Base-by-base conservation (phyloP, 164 flowering plant species). In the Houttuynia cordata region DNA sequence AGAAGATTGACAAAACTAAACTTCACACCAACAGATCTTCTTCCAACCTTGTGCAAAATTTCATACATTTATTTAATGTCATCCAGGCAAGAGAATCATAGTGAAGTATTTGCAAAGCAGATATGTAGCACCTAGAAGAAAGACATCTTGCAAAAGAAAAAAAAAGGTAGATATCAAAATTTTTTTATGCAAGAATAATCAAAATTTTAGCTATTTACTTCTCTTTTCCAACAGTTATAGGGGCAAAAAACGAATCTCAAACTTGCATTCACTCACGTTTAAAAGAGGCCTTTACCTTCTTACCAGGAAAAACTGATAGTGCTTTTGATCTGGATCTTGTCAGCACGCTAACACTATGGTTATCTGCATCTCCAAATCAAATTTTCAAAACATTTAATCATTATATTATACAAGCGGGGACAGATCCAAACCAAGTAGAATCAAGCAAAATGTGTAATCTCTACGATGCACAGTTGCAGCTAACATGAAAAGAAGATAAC, bases 251-350 rank as follows among this genome's bases (percentile, higher is more conserved):
- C 17, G n/a, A 14, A 39, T 15, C 8, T 58, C 22, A 22, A 37
- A 37, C 14, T 14, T 23, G 57, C 34, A 10, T 14, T 19, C n/a
- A 52, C 20, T n/a, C 21, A 19, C 55, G 21, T 30, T 6, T 42
- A 61, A 67, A 72, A 67, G 68, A 62, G 68, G 63, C 53, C 76
- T 79, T 88, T 89, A 92, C 98, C 98, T 87, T 89, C 98, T 93
- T 93, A 93, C 98, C 98, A 53, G 97, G 94, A 84, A 89, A 93
- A 72, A 86, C 75, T 70, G 73, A 53, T 69, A 76, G 80, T 40
- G 97, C 97, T 61, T 86, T 87, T 15, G 97, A 79, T 68, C 68
- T 81, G 20, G 97, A 89, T 25, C 98, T 79, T 24, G 98, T 89
- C 80, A 93, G 76, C 59, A 93, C 91, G 60, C 71, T 83, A 69